Evolutionary conservation across 768 basidiomycete genomes (phyloP).

Genomic region (Cytidiella melzeri): DNA sequence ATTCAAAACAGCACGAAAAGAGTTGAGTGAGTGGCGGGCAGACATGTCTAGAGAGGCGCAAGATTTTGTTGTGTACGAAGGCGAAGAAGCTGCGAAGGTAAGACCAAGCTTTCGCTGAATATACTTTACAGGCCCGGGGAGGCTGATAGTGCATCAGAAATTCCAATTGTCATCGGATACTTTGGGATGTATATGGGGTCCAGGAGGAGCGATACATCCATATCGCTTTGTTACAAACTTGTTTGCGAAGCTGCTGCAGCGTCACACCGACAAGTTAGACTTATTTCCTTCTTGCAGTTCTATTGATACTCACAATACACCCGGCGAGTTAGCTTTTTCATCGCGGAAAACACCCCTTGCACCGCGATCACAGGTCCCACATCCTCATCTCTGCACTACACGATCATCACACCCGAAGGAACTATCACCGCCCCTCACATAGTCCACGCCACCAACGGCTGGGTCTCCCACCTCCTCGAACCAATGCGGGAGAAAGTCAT

Average conservation of each 20-base stretch:
- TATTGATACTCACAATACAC: background rate
- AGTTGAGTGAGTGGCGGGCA: conserved; percentile 37
- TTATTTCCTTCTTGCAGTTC: background rate
- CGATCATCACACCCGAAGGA: conserved; percentile 58
- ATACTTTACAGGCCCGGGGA: too few relatives aligned
- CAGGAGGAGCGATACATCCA: conserved; percentile 61
- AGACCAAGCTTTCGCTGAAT: conserved; percentile 9
- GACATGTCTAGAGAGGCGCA: conserved; percentile 48
- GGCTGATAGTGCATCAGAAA: conserved; percentile 30
- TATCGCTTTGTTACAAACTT: conserved; percentile 64
- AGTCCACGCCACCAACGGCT: conserved; percentile 83
- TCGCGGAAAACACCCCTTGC: conserved; percentile 60
- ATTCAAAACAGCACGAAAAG: conserved; percentile 38
- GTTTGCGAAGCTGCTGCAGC: conserved; percentile 42
- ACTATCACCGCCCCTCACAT: conserved; percentile 52
- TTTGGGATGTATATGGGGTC: conserved; percentile 45
- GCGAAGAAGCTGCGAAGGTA: conserved; percentile 31
- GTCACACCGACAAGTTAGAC: conserved; percentile 43
- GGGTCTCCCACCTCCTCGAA: conserved; percentile 65
- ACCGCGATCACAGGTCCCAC: conserved; percentile 38
- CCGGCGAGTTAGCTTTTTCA: conserved; percentile 52
- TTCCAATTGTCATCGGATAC: conserved; percentile 40
- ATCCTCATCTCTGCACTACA: conserved; percentile 33
- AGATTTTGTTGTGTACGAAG: conserved; percentile 23
- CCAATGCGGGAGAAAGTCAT: conserved; percentile 57